phyloP scores from a whole-genome alignment of 345 rosid species.

The Populus ilicifolia region DNA sequence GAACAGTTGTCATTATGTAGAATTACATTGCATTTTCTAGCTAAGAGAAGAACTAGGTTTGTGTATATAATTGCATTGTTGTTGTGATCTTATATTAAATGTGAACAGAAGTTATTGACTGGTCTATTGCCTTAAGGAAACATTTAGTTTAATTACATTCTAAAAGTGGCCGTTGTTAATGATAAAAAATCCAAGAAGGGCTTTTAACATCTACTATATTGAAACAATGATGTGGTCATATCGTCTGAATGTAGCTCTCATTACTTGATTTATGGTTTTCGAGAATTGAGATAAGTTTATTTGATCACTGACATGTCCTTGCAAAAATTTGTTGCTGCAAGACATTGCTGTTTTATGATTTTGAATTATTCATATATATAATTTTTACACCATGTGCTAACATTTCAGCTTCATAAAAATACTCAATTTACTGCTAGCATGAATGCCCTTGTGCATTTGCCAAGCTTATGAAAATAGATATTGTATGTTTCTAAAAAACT shows the following conservation, averaged over 20 bases:
- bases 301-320: background rate
- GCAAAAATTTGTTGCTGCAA: background rate
- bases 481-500: background rate
- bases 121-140: background rate
- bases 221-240: background rate
- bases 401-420: background rate
- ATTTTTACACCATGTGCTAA: background rate
- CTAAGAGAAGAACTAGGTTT: background rate
- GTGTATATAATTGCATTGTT: background rate
- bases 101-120: background rate
- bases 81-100: background rate
- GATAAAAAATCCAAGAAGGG: background rate
- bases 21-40: background rate
- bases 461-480: background rate
- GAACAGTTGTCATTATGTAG: background rate
- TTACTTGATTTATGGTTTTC: background rate
- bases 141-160: background rate
- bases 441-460: background rate
- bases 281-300: background rate
- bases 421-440: background rate
- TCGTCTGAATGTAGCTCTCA: background rate
- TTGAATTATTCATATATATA: background rate
- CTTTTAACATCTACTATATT: too few species aligned
- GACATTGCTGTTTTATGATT: background rate
- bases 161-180: background rate